Percentiles rank a stretch among this genome's conserved stretches.
Conservation (phyloP, 2,329 filamentous ascomycete genomes). For the Aspergillus sp. region DNA sequence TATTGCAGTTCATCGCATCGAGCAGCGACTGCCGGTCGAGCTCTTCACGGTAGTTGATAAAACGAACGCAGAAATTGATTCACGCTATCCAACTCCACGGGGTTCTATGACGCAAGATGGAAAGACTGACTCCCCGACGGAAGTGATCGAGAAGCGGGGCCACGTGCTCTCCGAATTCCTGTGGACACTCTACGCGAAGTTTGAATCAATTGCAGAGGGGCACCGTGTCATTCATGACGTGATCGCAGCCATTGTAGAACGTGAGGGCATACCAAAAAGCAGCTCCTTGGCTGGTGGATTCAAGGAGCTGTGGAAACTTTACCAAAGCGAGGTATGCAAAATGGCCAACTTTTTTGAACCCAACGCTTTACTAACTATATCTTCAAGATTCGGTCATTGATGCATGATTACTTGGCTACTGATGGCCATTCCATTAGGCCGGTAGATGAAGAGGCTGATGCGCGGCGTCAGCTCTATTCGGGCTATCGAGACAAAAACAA, state of each 20-base stretch:
- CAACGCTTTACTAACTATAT: conserved; percentile 15
- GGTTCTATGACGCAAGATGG: conserved; percentile 48
- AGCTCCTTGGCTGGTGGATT: conserved; percentile 80
- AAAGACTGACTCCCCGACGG: conserved; percentile 59
- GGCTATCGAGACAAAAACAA: conserved; percentile 50
- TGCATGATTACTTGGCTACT: conserved; percentile 95
- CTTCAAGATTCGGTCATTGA: conserved; percentile 71
- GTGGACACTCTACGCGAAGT: conserved; percentile 91
- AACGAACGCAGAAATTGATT: conserved; percentile 90
- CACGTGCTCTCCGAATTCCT: conserved; percentile 89
- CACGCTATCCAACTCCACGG: conserved; percentile 79
- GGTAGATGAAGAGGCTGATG: conserved; percentile 50
- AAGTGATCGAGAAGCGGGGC: conserved; percentile 73
- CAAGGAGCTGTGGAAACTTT: conserved; percentile 95
- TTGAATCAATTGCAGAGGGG: conserved; percentile 93
- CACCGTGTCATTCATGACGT: conserved; percentile 93
- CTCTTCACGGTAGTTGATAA: conserved; percentile 92
- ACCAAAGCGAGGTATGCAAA: conserved; percentile 76
- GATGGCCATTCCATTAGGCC: conserved; percentile 71
- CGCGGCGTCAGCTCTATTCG: conserved; percentile 54
- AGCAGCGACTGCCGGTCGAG: conserved; percentile 90
- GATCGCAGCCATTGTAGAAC: conserved; percentile 77
- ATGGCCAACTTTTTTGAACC: not conserved
- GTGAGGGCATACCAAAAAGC: conserved; percentile 67
- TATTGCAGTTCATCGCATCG: conserved; percentile 82